phyloP scores from a whole-genome alignment of 331 rosid species.

The Acacia pycnantha region DNA sequence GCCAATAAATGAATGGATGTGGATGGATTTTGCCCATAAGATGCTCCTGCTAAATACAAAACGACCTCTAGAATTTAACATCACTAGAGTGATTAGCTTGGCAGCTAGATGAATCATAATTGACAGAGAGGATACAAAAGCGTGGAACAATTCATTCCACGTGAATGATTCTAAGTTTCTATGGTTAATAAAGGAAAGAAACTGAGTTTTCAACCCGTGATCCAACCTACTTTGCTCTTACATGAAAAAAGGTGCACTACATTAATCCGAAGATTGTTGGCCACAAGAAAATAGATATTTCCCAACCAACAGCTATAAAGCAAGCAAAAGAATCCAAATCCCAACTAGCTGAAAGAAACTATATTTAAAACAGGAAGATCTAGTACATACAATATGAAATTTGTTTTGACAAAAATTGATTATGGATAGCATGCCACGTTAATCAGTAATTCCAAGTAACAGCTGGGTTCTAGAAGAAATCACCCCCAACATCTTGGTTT shows the following conservation, averaged over 20 bases:
- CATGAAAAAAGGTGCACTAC: neutral
- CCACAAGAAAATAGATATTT: constrained; percentile 30
- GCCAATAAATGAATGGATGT: neutral
- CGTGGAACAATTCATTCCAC: neutral
- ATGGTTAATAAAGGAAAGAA: constrained; percentile 4
- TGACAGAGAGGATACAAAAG: neutral
- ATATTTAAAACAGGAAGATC: neutral
- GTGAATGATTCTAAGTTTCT: neutral
- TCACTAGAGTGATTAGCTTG: neutral
- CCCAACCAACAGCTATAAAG: neutral
- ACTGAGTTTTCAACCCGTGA: constrained; percentile 33
- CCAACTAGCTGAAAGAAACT: neutral
- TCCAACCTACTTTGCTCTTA: constrained; percentile 5
- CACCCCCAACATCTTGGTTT: neutral
- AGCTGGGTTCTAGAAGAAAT: neutral
- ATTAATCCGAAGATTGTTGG: constrained; percentile 21
- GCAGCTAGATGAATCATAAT: constrained; percentile 18
- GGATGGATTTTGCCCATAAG: neutral
- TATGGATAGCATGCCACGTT: neutral
- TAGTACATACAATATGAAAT: neutral
- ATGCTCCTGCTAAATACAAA: neutral
- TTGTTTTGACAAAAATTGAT: neutral
- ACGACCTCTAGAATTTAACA: neutral
- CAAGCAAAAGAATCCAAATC: constrained; percentile 1
- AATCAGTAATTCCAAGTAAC: neutral